These are phyloP conservation scores for Cordyceps militaris DNA, from an alignment of 2,329 filamentous ascomycete species.

Conservation along the genomic window DNA sequence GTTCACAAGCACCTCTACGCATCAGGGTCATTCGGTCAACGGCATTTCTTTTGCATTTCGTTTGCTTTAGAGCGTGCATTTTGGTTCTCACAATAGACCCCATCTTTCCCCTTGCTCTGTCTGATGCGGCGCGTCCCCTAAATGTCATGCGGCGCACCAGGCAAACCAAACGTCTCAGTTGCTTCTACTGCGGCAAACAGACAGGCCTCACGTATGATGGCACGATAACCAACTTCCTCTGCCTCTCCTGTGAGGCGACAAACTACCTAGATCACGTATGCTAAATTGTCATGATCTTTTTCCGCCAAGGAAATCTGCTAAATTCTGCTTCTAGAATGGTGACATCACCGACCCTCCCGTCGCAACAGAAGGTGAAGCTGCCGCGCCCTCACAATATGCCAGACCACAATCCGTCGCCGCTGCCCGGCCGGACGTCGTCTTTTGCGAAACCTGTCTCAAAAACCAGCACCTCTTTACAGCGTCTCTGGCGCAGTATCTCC, in stretches of 20 bases:
- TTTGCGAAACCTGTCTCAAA: conserved; percentile 73
- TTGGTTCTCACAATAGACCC: not conserved
- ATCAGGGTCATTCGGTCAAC: not conserved
- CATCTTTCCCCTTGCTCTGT: not conserved
- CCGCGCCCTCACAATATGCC: conserved; percentile 40
- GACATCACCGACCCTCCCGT: conserved; percentile 83
- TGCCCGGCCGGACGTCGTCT: conserved; percentile 33
- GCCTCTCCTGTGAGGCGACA: conserved; percentile 71
- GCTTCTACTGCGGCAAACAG: conserved; percentile 77
- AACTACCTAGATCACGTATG: conserved; percentile 73
- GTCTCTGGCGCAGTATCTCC: conserved; percentile 72
- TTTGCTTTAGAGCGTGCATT: not conserved
- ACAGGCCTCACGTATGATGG: conserved; percentile 55
- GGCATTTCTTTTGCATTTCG: not conserved
- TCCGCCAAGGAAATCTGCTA: not conserved
- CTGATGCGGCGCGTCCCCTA: not conserved
- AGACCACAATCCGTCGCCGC: conserved; percentile 30
- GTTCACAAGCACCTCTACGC: not conserved
- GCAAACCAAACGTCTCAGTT: conserved; percentile 46
- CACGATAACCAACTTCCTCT: conserved; percentile 59
- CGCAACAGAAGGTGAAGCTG: conserved; percentile 38
- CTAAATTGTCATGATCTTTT: not conserved
- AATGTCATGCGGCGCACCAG: conserved; percentile 36
- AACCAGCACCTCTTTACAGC: conserved; percentile 80
- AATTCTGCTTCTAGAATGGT: conserved; percentile 53